These are phyloP conservation scores for Castanea sativa DNA, from an alignment of 306 rosid genomes.

Conservation along the genomic window DNA sequence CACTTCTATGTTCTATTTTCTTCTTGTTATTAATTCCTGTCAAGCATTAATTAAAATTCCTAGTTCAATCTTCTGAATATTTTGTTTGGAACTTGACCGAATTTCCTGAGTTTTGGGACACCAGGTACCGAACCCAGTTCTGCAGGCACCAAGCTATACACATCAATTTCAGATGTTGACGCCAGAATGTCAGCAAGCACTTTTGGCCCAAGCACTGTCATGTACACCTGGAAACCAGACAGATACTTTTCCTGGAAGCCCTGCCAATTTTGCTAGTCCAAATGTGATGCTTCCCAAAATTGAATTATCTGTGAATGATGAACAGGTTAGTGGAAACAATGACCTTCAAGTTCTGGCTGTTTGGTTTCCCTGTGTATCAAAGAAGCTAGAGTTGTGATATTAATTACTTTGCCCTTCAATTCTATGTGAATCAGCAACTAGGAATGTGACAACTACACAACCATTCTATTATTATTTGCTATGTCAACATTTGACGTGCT, in stretches of 20 bases:
- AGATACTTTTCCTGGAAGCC: slow-evolving; percentile 16
- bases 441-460: not conserved
- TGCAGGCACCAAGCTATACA: slow-evolving; percentile 31
- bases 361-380: slow-evolving; percentile 11
- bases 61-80: slow-evolving; percentile 16
- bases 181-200: slow-evolving; percentile 31
- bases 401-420: slow-evolving; percentile 2
- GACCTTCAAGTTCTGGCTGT: slow-evolving; percentile 4
- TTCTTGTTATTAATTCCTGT: slow-evolving; percentile 7
- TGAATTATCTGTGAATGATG: slow-evolving; percentile 25
- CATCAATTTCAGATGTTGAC: slow-evolving; percentile 22
- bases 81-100: slow-evolving; percentile 13
- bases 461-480: not conserved
- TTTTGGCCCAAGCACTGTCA: slow-evolving; percentile 22
- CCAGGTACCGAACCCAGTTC: slow-evolving; percentile 27
- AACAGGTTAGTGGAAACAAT: slow-evolving; percentile 33
- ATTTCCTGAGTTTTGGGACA: slow-evolving; percentile 6
- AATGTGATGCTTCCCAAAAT: slow-evolving; percentile 17
- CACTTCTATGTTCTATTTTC: not conserved
- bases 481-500: not conserved
- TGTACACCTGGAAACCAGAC: slow-evolving; percentile 20
- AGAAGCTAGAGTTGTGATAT: slow-evolving; percentile 9
- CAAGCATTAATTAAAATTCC: slow-evolving; percentile 4
- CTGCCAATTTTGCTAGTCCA: slow-evolving; percentile 11
- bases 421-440: not conserved